A percentile compares a stretch with the other conserved stretches of the same genome.
Conservation (phyloP, 2,329 filamentous ascomycete genomes). For the Penicillium sp. region DNA sequence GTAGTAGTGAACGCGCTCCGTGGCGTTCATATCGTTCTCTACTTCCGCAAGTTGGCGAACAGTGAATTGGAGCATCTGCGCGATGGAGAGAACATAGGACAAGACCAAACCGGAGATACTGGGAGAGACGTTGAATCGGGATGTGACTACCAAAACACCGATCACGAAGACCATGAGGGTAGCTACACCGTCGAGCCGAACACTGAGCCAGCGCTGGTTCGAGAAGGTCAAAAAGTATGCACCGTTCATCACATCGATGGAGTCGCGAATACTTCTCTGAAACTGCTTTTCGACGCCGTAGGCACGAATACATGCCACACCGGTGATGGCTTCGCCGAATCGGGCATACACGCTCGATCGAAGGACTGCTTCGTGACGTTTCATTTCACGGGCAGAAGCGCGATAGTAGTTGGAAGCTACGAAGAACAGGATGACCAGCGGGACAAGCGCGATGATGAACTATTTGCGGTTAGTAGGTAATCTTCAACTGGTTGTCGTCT, state of each 20-base stretch:
- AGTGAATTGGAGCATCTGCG: constrained; percentile 94
- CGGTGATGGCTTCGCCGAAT: constrained; percentile 81
- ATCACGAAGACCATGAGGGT: constrained; percentile 82
- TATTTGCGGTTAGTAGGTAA: constrained; percentile 13
- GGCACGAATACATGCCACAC: constrained; percentile 78
- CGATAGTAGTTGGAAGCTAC: constrained; percentile 86
- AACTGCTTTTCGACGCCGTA: constrained; percentile 82
- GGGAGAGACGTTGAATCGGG: constrained; percentile 79
- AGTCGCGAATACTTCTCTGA: constrained; percentile 63
- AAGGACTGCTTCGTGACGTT: constrained; percentile 87
- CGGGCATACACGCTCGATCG: constrained; percentile 86
- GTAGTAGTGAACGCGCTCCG: constrained; percentile 89
- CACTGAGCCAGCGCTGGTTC: constrained; percentile 89
- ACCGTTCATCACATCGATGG: constrained; percentile 88
- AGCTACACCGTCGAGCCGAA: constrained; percentile 81
- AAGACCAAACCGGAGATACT: constrained; percentile 85
- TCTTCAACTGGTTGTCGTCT: neutral
- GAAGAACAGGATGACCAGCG: constrained; percentile 74
- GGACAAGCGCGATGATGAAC: constrained; percentile 69
- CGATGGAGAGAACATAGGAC: constrained; percentile 89
- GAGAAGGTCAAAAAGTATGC: constrained; percentile 95
- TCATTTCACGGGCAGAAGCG: constrained; percentile 87
- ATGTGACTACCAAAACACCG: constrained; percentile 88
- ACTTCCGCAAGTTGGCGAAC: constrained; percentile 92
- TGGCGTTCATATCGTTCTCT: constrained; percentile 97